phyloP scores from a whole-genome alignment of 2,329 filamentous ascomycete species.

The Zasmidium citrigriseum region DNA sequence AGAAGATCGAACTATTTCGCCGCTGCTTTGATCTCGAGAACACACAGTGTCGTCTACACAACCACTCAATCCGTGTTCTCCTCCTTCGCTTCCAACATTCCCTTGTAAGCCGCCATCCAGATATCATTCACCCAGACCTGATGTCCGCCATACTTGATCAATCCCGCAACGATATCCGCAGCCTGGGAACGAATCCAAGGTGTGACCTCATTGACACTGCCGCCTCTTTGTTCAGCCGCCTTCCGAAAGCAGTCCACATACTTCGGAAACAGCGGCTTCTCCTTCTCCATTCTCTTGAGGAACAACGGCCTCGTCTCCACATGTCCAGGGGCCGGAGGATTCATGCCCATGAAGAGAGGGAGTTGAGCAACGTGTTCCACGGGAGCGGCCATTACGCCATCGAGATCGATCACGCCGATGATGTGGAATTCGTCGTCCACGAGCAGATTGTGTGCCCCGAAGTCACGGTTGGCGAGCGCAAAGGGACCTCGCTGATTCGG shows the following conservation, averaged over 20 bases:
- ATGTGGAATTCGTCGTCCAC: slow-evolving; percentile 14
- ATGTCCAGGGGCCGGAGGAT: not conserved
- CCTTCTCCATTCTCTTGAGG: not conserved
- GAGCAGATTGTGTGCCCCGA: slow-evolving; percentile 12
- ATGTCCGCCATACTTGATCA: not conserved
- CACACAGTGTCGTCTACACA: too few species aligned
- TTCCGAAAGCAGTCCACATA: not conserved
- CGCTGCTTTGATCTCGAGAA: too few species aligned
- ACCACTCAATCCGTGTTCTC: too few species aligned
- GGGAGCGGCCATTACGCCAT: slow-evolving; percentile 6
- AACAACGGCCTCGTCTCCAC: not conserved
- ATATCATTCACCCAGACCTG: not conserved
- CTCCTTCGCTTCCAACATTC: too few species aligned
- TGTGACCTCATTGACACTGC: not conserved
- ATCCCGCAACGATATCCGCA: not conserved
- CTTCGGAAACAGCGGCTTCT: not conserved
- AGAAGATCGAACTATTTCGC: too few species aligned
- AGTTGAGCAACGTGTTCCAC: slow-evolving; percentile 8
- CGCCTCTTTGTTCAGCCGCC: not conserved
- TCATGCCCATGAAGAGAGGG: not conserved
- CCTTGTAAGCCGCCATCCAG: not conserved
- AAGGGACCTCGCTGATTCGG: not conserved
- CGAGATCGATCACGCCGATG: slow-evolving; percentile 12
- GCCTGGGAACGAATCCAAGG: not conserved
- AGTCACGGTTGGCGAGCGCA: slow-evolving; percentile 7